Evolutionary conservation across 768 basidiomycete species (phyloP).

Genomic region (Ramaria sp.): DNA sequence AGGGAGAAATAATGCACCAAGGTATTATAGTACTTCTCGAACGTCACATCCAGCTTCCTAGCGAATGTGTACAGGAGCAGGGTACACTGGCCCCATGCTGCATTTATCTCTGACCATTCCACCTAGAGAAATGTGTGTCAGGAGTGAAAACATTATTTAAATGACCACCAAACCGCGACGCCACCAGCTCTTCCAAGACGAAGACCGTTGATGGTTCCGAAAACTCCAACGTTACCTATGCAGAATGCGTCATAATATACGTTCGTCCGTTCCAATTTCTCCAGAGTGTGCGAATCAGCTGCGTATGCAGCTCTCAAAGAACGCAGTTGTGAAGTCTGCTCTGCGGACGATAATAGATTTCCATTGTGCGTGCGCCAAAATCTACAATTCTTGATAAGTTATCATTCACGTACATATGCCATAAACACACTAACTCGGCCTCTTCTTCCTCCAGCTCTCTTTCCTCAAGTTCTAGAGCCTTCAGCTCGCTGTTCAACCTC

Average conservation of each 20-base stretch:
- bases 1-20: neutral
- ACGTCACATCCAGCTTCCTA: conserved; percentile 81
- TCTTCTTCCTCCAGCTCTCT: conserved; percentile 73
- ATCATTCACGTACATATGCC: neutral
- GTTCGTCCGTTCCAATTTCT: conserved; percentile 83
- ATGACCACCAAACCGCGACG: conserved; percentile 46
- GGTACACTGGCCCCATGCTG: conserved; percentile 96
- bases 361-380: conserved; percentile 79
- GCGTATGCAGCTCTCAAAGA: conserved; percentile 70
- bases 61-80: conserved; percentile 85
- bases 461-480: conserved; percentile 65
- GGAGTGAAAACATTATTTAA: neutral
- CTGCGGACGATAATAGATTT: conserved; percentile 51
- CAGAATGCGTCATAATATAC: conserved; percentile 96
- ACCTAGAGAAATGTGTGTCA: conserved; percentile 37
- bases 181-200: conserved; percentile 81
- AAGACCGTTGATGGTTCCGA: conserved; percentile 97
- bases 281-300: conserved; percentile 62
- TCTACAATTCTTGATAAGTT: conserved; percentile 26
- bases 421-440: conserved; percentile 46
- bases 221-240: conserved; percentile 88
- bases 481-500: conserved; percentile 64
- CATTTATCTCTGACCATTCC: conserved; percentile 98
- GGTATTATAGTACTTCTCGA: conserved; percentile 53
- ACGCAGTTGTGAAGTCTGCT: conserved; percentile 58